A percentile compares a stretch with the other conserved stretches of the same genome.
Evolutionary conservation across 305 asterid species (phyloP).

Genomic region (Fraxinus angustifolia): DNA sequence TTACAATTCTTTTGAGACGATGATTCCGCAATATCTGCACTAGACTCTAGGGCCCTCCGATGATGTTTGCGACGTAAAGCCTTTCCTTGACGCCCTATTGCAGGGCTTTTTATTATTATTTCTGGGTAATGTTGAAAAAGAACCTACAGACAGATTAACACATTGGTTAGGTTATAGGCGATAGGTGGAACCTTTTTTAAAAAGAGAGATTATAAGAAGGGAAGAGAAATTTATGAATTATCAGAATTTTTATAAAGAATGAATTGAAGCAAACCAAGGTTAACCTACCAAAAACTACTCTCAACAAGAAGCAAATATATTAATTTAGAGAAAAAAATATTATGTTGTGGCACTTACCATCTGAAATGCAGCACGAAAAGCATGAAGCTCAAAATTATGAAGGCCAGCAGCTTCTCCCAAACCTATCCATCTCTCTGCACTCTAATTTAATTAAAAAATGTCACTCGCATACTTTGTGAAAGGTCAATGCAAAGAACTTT

Average conservation of each 20-base stretch:
- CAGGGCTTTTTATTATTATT: slow-evolving; percentile 41
- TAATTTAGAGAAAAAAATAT: background rate
- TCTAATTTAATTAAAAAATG: slow-evolving; percentile 38
- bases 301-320: background rate
- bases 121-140: slow-evolving; percentile 64
- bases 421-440: slow-evolving; percentile 83
- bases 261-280: slow-evolving; percentile 10
- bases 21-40: slow-evolving; percentile 32
- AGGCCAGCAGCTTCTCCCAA: slow-evolving; percentile 63
- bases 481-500: background rate
- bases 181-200: background rate
- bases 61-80: slow-evolving; percentile 82
- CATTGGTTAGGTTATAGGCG: slow-evolving; percentile 4
- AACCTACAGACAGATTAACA: slow-evolving; percentile 48
- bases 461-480: slow-evolving; percentile 16
- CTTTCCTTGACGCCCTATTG: slow-evolving; percentile 92
- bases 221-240: background rate
- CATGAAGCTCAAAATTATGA: slow-evolving; percentile 82
- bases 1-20: slow-evolving; percentile 22
- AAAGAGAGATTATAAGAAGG: background rate
- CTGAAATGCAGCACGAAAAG: slow-evolving; percentile 90
- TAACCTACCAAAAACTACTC: slow-evolving; percentile 2
- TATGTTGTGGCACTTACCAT: slow-evolving; percentile 40
- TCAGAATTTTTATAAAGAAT: slow-evolving; percentile 2
- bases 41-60: slow-evolving; percentile 55